Base-by-base conservation (phyloP, 108 stramenopile genomes). In the Bacterosira constricta region DNA sequence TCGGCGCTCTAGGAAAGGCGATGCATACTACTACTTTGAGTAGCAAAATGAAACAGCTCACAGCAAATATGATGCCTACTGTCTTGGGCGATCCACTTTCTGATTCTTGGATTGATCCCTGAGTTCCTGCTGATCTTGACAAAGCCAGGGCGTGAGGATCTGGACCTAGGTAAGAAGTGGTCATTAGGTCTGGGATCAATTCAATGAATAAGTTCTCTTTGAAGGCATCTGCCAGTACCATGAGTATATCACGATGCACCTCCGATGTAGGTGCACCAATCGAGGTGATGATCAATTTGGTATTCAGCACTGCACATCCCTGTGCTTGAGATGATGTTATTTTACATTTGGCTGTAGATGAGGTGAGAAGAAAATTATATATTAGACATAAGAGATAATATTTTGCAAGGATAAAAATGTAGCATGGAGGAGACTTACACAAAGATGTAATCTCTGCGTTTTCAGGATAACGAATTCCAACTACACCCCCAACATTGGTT, bases 381-480 rank as follows among this genome's bases (percentile, higher is more conserved):
- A 34, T 52, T 27, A 56, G 21, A 17, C 18, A 37, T 27, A 13
- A 26, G 3, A 6, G 41, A 69, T 58, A 17, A 36, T 8, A 49
- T 30, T 30, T 6, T 23, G 32, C 35, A 65, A 15, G n/a, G 58
- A 31, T 31, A 6, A 21, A 25, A 26, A 52, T 10, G 31, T n/a
- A 7, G 17, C 34, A 37, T 1, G 11, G 7, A 6, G 0, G 7
- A 60, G 13, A 71, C 77, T 79, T 66, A 79, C 77, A 39, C 6
- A 71, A 53, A 32, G 77, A 61, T 18, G 77, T 66, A 20, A 71
- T 54, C 11, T 73, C 62, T 39, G 55, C 71, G 35, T 52, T 15
- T 47, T 56, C 44, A 1, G 79, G 71, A 36, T 73, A 80, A 9
- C 79, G 71, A 61, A 80, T 52, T 69, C 79, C 42, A 15, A 69